A percentile compares a stretch with the other conserved stretches of the same genome.
Conservation (phyloP, 2,329 filamentous ascomycete species). For the Neophaeococcomyces mojaviensis region DNA sequence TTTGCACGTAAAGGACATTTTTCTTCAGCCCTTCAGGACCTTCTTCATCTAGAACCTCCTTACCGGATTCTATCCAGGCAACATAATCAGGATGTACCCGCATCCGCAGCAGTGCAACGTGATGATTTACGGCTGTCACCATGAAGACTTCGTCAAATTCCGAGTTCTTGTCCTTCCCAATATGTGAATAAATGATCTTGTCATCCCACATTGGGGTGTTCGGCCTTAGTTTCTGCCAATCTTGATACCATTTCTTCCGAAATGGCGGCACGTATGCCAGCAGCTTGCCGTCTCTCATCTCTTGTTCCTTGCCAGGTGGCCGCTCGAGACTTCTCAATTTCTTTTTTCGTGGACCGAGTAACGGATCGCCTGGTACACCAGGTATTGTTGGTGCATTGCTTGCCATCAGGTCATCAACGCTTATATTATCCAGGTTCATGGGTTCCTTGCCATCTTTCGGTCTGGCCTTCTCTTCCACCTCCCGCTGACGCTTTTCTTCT, state of each 20-base stretch:
- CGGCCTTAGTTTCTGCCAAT: constrained; percentile 20
- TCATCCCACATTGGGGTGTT: constrained; percentile 20
- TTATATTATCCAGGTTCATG: constrained; percentile 11
- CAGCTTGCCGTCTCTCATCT: constrained; percentile 15
- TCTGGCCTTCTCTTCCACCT: constrained; percentile 13
- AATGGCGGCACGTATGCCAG: constrained; percentile 19
- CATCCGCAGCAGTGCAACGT: constrained; percentile 52
- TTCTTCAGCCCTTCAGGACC: neutral
- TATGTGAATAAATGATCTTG: constrained; percentile 19
- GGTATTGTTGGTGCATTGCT: constrained; percentile 5
- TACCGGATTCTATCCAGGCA: constrained; percentile 44
- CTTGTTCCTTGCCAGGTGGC: constrained; percentile 7
- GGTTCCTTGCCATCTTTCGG: constrained; percentile 12
- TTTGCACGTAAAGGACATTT: constrained; percentile 42
- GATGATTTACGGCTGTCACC: constrained; percentile 56
- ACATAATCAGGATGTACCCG: constrained; percentile 51
- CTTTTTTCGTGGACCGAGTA: constrained; percentile 27
- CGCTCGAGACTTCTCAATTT: constrained; percentile 11
- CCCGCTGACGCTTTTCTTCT: constrained; percentile 18
- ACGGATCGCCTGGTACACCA: neutral
- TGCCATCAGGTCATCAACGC: constrained; percentile 18
- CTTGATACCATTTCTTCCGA: constrained; percentile 22
- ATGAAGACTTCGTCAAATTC: constrained; percentile 47
- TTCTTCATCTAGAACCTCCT: constrained; percentile 15
- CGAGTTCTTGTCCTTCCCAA: constrained; percentile 13